A percentile compares a stretch with the other conserved stretches of the same genome.
These are phyloP conservation scores for Colletotrichum paranaense DNA, from an alignment of 2,329 filamentous ascomycete genomes.

Conservation along the genomic window DNA sequence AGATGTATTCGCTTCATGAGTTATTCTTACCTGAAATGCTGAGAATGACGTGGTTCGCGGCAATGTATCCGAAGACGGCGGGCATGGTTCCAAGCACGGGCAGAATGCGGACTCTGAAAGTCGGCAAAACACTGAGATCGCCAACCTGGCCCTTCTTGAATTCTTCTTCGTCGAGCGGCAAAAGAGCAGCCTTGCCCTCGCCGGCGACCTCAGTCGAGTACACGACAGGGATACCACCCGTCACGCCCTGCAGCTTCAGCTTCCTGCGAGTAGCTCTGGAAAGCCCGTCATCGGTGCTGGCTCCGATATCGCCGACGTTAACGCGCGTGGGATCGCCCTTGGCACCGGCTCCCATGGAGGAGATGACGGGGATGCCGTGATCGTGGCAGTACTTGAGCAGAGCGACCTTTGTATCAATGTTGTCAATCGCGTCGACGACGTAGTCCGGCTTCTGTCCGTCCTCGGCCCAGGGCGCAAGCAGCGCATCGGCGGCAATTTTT, in stretches of 20 bases:
- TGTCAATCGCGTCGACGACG: conserved; percentile 98
- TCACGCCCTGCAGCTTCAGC: conserved; percentile 82
- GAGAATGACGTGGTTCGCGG: conserved; percentile 93
- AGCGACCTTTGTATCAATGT: conserved; percentile 96
- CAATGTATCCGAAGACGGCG: conserved; percentile 90
- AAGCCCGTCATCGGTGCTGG: conserved; percentile 87
- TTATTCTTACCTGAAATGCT: conserved; percentile 65
- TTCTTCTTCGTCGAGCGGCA: conserved; percentile 89
- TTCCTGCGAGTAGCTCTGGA: conserved; percentile 86
- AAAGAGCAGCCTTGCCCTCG: conserved; percentile 88
- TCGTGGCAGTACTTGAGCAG: conserved; percentile 89
- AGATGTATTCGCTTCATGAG: background rate
- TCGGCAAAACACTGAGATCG: conserved; percentile 88
- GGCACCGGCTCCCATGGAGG: conserved; percentile 95
- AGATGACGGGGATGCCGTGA: conserved; percentile 83
- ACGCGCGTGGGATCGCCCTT: conserved; percentile 89
- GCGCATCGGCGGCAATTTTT: conserved; percentile 69
- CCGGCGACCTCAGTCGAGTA: conserved; percentile 92
- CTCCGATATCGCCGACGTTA: conserved; percentile 90
- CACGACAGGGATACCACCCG: conserved; percentile 87
- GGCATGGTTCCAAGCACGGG: conserved; percentile 98
- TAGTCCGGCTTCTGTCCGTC: conserved; percentile 78
- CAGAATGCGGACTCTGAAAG: conserved; percentile 94
- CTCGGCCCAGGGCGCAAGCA: conserved; percentile 75
- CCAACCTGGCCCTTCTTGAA: conserved; percentile 87